These are phyloP conservation scores for Cytospora piceae DNA, from an alignment of 2,329 filamentous ascomycete genomes.

Conservation along the genomic window DNA sequence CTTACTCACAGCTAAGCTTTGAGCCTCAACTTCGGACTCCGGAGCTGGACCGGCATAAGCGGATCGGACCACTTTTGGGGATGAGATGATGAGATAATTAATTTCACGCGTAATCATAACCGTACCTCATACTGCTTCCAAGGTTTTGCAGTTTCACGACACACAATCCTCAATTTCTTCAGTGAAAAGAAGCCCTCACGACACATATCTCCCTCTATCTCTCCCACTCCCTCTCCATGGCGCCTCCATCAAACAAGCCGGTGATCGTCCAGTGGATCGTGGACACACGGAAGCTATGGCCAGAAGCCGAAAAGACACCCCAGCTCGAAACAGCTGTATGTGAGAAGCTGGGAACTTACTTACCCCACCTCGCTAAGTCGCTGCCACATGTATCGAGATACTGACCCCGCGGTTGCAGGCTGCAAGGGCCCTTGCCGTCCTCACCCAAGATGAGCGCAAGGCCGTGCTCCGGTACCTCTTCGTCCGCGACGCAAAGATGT, in stretches of 20 bases:
- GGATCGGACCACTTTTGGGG: slow-evolving; percentile 16
- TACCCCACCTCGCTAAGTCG: slow-evolving; percentile 13
- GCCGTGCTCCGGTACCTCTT: slow-evolving; percentile 65
- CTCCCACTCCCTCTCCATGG: slow-evolving; percentile 18
- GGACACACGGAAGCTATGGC: slow-evolving; percentile 63
- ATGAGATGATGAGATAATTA: not conserved
- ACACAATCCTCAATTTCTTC: too few species aligned
- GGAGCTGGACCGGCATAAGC: slow-evolving; percentile 23
- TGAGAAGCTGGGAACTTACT: slow-evolving; percentile 16
- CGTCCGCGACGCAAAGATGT: slow-evolving; percentile 74
- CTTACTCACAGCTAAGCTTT: slow-evolving; percentile 22
- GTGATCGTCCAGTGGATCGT: slow-evolving; percentile 63
- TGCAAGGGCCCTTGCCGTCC: slow-evolving; percentile 55
- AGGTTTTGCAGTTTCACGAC: too few species aligned
- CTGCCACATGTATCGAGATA: not conserved
- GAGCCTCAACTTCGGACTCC: slow-evolving; percentile 28
- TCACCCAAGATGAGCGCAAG: slow-evolving; percentile 59
- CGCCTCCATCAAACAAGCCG: slow-evolving; percentile 34
- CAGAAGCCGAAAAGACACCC: slow-evolving; percentile 52
- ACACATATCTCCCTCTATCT: slow-evolving; percentile 15
- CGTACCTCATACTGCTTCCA: not conserved
- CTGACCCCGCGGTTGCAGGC: slow-evolving; percentile 47
- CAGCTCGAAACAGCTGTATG: slow-evolving; percentile 53
- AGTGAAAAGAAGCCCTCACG: not conserved
- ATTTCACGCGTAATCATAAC: not conserved